Percentiles rank a stretch among this genome's conserved stretches.
These are phyloP conservation scores for Purshia tridentata DNA, from an alignment of 306 rosid genomes.

Conservation along the genomic window DNA sequence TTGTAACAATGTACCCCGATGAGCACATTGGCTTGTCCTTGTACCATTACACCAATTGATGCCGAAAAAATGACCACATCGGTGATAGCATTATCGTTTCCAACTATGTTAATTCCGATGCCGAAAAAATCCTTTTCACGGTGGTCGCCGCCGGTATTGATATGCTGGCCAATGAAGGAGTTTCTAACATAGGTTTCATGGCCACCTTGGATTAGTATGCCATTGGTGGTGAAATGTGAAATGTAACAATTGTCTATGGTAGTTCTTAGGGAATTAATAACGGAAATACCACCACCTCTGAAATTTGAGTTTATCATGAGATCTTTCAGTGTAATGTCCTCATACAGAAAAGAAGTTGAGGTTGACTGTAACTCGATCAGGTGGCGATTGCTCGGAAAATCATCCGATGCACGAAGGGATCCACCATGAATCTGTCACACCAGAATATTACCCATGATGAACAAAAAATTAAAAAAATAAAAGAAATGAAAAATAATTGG, in stretches of 20 bases:
- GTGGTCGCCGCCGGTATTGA: constrained; percentile 33
- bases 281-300: constrained; percentile 45
- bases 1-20: constrained; percentile 46
- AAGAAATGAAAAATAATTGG: too few relatives aligned
- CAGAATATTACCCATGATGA: background rate
- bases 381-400: constrained; percentile 34
- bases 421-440: constrained; percentile 43
- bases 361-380: constrained; percentile 35
- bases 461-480: background rate
- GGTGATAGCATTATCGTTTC: constrained; percentile 38
- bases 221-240: constrained; percentile 35
- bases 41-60: constrained; percentile 35
- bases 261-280: constrained; percentile 34
- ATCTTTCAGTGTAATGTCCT: constrained; percentile 43
- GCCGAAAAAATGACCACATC: constrained; percentile 44
- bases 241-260: constrained; percentile 46
- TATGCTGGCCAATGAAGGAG: constrained; percentile 44
- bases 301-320: constrained; percentile 41
- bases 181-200: constrained; percentile 41
- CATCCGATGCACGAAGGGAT: constrained; percentile 34
- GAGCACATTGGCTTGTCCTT: constrained; percentile 41
- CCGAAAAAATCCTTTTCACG: constrained; percentile 38
- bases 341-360: constrained; percentile 18
- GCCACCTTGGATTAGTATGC: constrained; percentile 32
- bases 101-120: constrained; percentile 35